Evolutionary conservation across 176 grass and related monocot genomes (phyloP).

Genomic region (Eleusine indica): DNA sequence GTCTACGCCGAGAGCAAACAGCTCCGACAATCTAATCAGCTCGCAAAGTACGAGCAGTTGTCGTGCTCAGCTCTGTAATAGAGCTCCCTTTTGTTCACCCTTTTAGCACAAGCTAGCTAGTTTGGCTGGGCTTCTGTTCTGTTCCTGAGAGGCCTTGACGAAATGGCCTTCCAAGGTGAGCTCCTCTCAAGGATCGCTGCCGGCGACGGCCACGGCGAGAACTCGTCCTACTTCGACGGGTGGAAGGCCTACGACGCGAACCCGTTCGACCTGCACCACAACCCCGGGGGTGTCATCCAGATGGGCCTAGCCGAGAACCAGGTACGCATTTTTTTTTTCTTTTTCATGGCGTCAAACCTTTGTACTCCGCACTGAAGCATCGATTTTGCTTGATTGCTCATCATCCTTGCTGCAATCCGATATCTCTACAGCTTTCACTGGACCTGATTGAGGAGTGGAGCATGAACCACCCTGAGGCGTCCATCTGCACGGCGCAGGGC

Average conservation of each 20-base stretch:
- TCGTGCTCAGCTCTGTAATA: background rate
- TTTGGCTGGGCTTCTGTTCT: background rate
- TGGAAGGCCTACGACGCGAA: constrained; percentile 90
- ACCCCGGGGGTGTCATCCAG: constrained; percentile 74
- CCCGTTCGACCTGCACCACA: constrained; percentile 61
- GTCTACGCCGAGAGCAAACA: background rate
- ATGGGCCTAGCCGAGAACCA: constrained; percentile 95
- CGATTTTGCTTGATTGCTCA: background rate
- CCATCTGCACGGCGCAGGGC: constrained; percentile 74
- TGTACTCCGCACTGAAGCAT: background rate
- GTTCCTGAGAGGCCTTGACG: background rate
- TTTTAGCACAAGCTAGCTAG: background rate
- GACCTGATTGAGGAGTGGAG: constrained; percentile 84
- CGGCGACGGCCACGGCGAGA: constrained; percentile 84
- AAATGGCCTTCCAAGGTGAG: constrained; percentile 22
- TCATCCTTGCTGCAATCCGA: background rate
- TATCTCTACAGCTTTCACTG: constrained; percentile 60
- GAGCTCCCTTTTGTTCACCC: background rate
- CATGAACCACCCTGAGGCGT: constrained; percentile 74
- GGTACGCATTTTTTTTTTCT: background rate
- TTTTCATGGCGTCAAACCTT: background rate
- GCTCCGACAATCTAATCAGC: background rate
- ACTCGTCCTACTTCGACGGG: constrained; percentile 80
- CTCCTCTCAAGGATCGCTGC: constrained; percentile 68
- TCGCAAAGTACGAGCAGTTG: background rate